Conservation (phyloP, 208 protist genomes). For the Acanthamoeba sp. region DNA sequence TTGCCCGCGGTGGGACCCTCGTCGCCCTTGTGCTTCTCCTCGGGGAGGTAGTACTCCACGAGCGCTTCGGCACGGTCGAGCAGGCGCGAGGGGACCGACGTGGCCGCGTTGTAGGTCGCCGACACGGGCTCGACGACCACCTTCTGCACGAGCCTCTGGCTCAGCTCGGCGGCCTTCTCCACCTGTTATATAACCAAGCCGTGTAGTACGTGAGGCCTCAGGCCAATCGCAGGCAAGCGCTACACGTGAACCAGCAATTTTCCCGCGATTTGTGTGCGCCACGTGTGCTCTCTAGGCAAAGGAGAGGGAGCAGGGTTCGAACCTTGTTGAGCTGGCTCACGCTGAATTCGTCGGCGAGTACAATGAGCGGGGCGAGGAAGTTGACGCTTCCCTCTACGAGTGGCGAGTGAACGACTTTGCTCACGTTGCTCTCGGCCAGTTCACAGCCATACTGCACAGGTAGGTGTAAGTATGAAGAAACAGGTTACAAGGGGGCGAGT, state of each 20-base stretch:
- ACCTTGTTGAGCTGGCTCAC: conserved; percentile 6
- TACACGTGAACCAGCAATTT: neutral
- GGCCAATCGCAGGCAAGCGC: neutral
- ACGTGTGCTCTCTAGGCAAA: too few species aligned
- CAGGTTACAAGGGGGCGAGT: neutral
- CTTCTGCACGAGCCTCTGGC: conserved; percentile 14
- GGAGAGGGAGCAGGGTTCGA: neutral
- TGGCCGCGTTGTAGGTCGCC: neutral
- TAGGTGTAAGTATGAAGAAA: neutral
- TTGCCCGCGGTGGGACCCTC: neutral
- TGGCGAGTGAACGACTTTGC: neutral
- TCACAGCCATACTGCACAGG: conserved; percentile 2
- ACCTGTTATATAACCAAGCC: too few species aligned
- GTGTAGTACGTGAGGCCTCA: neutral
- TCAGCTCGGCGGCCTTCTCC: neutral
- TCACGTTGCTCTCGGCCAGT: conserved; percentile 1
- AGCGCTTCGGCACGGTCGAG: conserved; percentile 17
- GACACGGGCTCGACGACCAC: neutral
- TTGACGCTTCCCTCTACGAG: neutral
- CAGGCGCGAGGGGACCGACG: neutral
- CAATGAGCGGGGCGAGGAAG: conserved; percentile 11
- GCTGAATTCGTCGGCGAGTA: neutral
- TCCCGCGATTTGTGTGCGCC: neutral
- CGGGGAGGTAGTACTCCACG: conserved; percentile 20
- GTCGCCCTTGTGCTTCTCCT: conserved; percentile 41